A percentile compares a stretch with the other conserved stretches of the same genome.
Conservation (phyloP, 768 basidiomycete genomes). For the Pleurotus tuoliensis region DNA sequence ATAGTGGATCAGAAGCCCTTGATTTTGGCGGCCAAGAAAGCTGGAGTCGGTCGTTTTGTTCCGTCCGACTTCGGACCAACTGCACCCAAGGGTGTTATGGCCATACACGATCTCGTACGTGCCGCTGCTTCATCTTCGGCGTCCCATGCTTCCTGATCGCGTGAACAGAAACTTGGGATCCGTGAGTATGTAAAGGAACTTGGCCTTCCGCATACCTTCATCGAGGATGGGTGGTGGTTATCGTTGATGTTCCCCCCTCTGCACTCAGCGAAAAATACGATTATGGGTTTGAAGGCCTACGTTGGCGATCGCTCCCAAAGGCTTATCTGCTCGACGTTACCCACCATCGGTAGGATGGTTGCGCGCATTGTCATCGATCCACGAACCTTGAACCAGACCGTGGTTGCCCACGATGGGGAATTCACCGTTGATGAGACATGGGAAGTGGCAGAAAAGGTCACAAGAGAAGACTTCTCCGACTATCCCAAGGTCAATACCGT, state of each 20-base stretch:
- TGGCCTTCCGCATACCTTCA: not conserved
- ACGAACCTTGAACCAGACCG: not conserved
- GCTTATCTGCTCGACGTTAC: not conserved
- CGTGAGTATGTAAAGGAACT: not conserved
- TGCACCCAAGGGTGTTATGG: not conserved
- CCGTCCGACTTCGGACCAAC: not conserved
- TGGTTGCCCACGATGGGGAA: not conserved
- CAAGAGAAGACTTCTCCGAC: conserved; percentile 1
- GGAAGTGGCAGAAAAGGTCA: not conserved
- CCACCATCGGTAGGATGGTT: not conserved
- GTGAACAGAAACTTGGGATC: not conserved
- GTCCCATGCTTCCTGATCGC: not conserved
- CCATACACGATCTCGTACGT: not conserved
- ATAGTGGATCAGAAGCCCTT: not conserved
- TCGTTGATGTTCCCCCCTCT: not conserved
- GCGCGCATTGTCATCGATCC: not conserved
- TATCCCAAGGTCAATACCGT: not conserved
- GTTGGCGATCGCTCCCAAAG: not conserved
- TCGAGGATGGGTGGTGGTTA: not conserved
- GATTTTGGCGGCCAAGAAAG: not conserved
- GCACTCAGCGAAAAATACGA: not conserved
- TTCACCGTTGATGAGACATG: not conserved
- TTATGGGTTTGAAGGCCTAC: not conserved
- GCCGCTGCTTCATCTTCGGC: not conserved
- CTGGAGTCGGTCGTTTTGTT: not conserved